Percentiles rank a stretch among this genome's conserved stretches.
Evolutionary conservation across 352 stramenopile species (phyloP).

Genomic region (Globisporangium radiosum): DNA sequence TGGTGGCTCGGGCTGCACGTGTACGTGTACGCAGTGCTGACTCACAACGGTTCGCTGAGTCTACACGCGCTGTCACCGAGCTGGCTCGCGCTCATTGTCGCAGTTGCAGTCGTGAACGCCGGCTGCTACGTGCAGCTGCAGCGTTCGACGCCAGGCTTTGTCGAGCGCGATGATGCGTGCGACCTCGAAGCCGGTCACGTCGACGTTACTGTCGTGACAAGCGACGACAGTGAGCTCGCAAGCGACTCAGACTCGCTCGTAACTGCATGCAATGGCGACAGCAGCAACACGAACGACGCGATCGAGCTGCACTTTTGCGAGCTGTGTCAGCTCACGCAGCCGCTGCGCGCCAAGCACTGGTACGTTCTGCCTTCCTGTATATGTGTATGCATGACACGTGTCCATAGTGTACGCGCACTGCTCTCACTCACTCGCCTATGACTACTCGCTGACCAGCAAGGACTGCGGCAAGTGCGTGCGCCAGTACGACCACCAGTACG

Average conservation of each 20-base stretch:
- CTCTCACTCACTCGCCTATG: background rate
- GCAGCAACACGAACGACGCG: background rate
- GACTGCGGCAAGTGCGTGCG: slow-evolving; percentile 63
- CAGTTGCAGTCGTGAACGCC: slow-evolving; percentile 33
- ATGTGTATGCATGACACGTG: background rate
- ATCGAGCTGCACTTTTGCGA: slow-evolving; percentile 44
- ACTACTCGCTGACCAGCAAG: slow-evolving; percentile 27
- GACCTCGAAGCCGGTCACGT: slow-evolving; percentile 18
- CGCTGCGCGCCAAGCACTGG: slow-evolving; percentile 71
- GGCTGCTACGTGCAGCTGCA: slow-evolving; percentile 49
- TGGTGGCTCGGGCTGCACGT: slow-evolving; percentile 69
- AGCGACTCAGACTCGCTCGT: slow-evolving; percentile 32
- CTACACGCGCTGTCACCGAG: slow-evolving; percentile 22
- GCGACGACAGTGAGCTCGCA: slow-evolving; percentile 10
- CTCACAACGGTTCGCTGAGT: slow-evolving; percentile 28
- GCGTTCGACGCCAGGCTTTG: slow-evolving; percentile 52
- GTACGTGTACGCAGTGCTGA: slow-evolving; percentile 45
- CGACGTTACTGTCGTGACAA: background rate
- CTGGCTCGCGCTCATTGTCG: slow-evolving; percentile 32
- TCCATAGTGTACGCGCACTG: background rate
- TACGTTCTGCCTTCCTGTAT: slow-evolving; percentile 8
- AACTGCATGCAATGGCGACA: background rate
- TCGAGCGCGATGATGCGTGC: slow-evolving; percentile 10
- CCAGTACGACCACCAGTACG: slow-evolving; percentile 81
- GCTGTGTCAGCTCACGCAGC: slow-evolving; percentile 51